Percentiles rank a stretch among this genome's conserved stretches.
Evolutionary conservation across 495 filamentous ascomycete genomes (phyloP).

Genomic region (Hyaloscypha finlandica): DNA sequence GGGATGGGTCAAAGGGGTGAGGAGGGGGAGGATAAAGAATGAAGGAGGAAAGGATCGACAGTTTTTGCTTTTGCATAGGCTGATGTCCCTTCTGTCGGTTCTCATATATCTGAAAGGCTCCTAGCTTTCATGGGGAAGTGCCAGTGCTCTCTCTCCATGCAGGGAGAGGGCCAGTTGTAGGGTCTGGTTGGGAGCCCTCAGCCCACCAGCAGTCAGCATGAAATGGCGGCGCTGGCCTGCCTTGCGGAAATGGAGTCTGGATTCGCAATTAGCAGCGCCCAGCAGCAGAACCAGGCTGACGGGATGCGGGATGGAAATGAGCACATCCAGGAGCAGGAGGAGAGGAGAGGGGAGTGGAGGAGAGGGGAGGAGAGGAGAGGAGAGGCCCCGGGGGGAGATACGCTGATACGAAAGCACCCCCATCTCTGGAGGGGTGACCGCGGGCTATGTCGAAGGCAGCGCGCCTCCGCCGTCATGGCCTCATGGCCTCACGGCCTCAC

Average conservation of each 20-base stretch:
- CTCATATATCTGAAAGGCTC: conserved; percentile 1
- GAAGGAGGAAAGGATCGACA: not conserved
- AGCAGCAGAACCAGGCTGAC: not conserved
- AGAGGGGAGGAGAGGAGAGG: not conserved
- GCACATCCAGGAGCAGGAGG: not conserved
- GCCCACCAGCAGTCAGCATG: conserved; percentile 2
- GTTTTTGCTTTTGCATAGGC: not conserved
- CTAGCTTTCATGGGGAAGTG: conserved; percentile 6
- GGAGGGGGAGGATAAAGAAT: not conserved
- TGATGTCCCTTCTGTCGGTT: conserved; percentile 1
- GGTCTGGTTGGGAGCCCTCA: not conserved
- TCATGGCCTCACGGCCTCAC: too few species aligned
- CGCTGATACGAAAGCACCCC: not conserved
- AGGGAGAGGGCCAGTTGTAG: not conserved
- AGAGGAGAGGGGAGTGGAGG: not conserved
- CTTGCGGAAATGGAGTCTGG: not conserved
- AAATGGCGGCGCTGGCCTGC: not conserved
- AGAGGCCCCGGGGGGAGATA: not conserved
- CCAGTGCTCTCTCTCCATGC: conserved; percentile 2
- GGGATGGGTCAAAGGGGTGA: not conserved
- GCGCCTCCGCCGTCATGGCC: not conserved
- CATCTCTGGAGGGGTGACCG: not conserved
- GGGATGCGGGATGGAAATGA: not conserved
- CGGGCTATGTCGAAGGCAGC: not conserved
- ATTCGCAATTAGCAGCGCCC: not conserved